A percentile compares a stretch with the other conserved stretches of the same genome.
phyloP scores from a whole-genome alignment of 352 stramenopile species.

The Blastocystis sp. region DNA sequence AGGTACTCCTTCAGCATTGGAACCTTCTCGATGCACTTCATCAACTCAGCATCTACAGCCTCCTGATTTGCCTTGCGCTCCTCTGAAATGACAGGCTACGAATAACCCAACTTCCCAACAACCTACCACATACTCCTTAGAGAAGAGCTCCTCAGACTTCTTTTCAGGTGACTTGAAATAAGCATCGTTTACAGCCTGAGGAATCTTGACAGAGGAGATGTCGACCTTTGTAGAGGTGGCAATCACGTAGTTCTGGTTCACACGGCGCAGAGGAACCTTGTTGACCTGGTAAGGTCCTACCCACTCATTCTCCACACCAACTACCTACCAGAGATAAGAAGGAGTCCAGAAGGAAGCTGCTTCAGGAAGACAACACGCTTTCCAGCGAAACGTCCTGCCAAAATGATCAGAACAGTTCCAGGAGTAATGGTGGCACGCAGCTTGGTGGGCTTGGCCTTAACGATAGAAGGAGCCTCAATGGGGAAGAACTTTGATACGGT shows the following conservation, averaged over 20 bases:
- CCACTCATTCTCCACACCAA: neutral
- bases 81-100: constrained; percentile 88
- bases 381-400: constrained; percentile 91
- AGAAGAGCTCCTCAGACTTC: constrained; percentile 83
- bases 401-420: constrained; percentile 92
- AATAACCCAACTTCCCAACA: constrained; percentile 88
- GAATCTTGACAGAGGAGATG: constrained; percentile 85
- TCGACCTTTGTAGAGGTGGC: constrained; percentile 94
- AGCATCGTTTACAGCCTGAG: constrained; percentile 84
- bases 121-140: constrained; percentile 76
- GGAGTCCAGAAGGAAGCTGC: constrained; percentile 86
- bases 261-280: constrained; percentile 91
- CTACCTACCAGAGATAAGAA: constrained; percentile 72
- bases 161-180: constrained; percentile 88
- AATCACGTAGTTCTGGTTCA: constrained; percentile 98
- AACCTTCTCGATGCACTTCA: constrained; percentile 76
- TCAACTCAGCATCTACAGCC: constrained; percentile 86
- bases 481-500: constrained; percentile 54
- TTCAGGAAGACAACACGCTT: constrained; percentile 98
- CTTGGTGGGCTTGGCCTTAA: constrained; percentile 73
- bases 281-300: constrained; percentile 98
- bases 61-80: constrained; percentile 98
- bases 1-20: constrained; percentile 96
- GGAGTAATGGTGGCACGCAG: constrained; percentile 90
- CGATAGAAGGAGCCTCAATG: constrained; percentile 13